Base-by-base conservation (phyloP, 2,329 filamentous ascomycete species). In the Nothophoma quercina region DNA sequence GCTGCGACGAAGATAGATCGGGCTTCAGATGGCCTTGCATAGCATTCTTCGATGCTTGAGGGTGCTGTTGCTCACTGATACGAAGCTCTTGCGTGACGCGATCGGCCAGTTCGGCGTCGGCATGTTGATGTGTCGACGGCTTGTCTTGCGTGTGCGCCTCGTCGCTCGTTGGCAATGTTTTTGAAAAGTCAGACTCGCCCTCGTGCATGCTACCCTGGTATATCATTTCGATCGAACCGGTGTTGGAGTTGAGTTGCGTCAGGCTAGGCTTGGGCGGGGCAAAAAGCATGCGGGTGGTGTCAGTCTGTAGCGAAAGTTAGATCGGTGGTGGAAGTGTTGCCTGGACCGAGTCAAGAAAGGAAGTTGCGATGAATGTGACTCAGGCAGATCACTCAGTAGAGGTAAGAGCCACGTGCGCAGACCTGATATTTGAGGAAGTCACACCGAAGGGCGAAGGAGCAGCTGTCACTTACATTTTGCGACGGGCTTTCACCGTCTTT, bases 381-480 rank as follows among this genome's bases (percentile, higher is more conserved):
- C 9, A 9, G n/a, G 10, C 40, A 34, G 21, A 16, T 36, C 25
- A 22, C 34, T 25, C 26, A 7, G n/a, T 21, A 25, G 35, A 58
- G 25, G 50, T 32, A 57, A 18, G 21, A 48, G 41, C 39, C 3
- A 32, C 15, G 35, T 42, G 36, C 46, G 36, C 41, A 32, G 45
- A 47, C 46, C 46, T 48, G 42, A 53, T 36, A 12, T 28, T 43
- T 16, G 16, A 10, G 5, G 13, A 15, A 23, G 2, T 30, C n/a
- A n/a, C n/a, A n/a, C n/a, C n/a, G 39, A 32, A 38, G 30, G 55
- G 36, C 45, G 59, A 56, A 65, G 54, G 56, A 57, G 41, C 51
- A 33, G 43, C 15, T 21, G 28, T 18, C 26, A 69, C 71, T 68
- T 65, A 74, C 71, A 55, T 73, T 72, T 7, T 59, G 60, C 3